phyloP scores from a whole-genome alignment of 2,329 filamentous ascomycete genomes.

The Fusarium buharicum region DNA sequence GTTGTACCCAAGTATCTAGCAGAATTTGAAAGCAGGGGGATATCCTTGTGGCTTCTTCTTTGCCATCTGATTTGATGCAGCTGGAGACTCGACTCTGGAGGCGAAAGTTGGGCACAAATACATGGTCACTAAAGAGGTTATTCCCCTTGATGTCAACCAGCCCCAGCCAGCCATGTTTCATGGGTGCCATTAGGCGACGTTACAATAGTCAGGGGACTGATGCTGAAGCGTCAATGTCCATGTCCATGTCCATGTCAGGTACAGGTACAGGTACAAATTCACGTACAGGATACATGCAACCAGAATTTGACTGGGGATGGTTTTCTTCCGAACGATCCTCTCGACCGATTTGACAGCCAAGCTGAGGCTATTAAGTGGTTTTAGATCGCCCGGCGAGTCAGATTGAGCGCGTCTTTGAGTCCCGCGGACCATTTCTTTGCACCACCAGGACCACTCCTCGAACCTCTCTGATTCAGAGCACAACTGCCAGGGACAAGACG shows the following conservation, averaged over 20 bases:
- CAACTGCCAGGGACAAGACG: neutral
- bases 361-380: slow-evolving; percentile 26
- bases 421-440: slow-evolving; percentile 22
- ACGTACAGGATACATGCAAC: slow-evolving; percentile 14
- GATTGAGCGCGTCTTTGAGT: slow-evolving; percentile 45
- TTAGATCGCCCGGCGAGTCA: slow-evolving; percentile 40
- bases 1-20: neutral
- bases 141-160: slow-evolving; percentile 9
- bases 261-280: slow-evolving; percentile 12
- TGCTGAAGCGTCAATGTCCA: slow-evolving; percentile 2
- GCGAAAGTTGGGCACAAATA: slow-evolving; percentile 41
- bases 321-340: slow-evolving; percentile 29
- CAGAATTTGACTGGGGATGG: slow-evolving; percentile 2
- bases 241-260: slow-evolving; percentile 20
- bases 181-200: slow-evolving; percentile 32
- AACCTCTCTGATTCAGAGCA: slow-evolving; percentile 6
- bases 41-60: slow-evolving; percentile 1
- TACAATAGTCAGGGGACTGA: slow-evolving; percentile 23
- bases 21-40: neutral
- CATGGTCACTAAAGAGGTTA: slow-evolving; percentile 6
- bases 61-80: slow-evolving; percentile 20
- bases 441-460: slow-evolving; percentile 18
- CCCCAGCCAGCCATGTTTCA: slow-evolving; percentile 22
- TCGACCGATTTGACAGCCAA: slow-evolving; percentile 38
- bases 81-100: slow-evolving; percentile 22